Evolutionary conservation across 208 protist genomes (phyloP), one percentile per base, ranked within the genome.

Genomic region (Eutreptiella sp.): DNA sequence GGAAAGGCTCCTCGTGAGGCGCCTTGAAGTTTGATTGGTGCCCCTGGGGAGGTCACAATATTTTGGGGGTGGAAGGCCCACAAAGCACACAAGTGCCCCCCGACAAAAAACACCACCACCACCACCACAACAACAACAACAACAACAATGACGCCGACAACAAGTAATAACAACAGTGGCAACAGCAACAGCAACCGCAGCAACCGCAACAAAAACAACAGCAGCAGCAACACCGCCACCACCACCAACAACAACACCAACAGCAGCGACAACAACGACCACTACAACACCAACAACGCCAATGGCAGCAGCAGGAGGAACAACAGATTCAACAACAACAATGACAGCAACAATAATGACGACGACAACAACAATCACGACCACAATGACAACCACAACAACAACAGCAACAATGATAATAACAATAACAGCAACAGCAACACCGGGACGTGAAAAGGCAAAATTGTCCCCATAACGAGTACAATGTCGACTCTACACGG

Each of bases 351-450:
- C 45, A 50, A 50, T 19, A 50, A 50, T 19, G 31, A 50, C 45
- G 31, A 50, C 45, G 31, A 50, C 45, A 50, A 50, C 45, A 50
- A 50, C 45, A 50, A 50, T 19, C 11, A 50, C 45, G 31, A 50
- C 45, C 11, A 50, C 45, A 50, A 50, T 19, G 31, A 50, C 45
- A 50, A 50, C 45, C 11, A 50, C 45, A 50, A 50, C 45, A 50
- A 50, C 45, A 50, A 50, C 45, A 50, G 31, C 45, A 50, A 50
- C 45, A 50, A 50, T 19, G 31, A 50, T 19, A 50, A 50, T 19
- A 50, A 50, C 45, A 50, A 50, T 19, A 50, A 50, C 45, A 50
- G 31, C 45, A 50, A 50, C 45, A 50, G 31, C 45, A 50, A 50
- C 45, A 50, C n/a, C n/a, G n/a, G n/a, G n/a, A n/a, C n/a, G n/a